Evolutionary conservation across 148 eudicot genomes (phyloP), one percentile per base, ranked within the genome.

Genomic region (Camellia lanceoleosa): DNA sequence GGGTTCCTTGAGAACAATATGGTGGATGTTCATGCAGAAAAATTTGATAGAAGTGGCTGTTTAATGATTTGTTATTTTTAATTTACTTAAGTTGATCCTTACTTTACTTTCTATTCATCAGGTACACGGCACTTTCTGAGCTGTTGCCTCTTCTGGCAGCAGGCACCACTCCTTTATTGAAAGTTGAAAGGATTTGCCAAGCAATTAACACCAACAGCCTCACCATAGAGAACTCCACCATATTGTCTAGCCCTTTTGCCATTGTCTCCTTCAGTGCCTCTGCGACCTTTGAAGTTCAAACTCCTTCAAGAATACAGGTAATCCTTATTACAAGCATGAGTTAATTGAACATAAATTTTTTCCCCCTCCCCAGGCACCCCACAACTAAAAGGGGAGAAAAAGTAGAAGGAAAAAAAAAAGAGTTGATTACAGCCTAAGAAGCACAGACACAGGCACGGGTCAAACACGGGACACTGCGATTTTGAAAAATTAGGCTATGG

Each of bases 41-140:
- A 9, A 23, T 23, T 18, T 30, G 64, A 59, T 11, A 3, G 63
- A 7, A 14, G 20, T 58, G 23, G 66, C 43, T 42, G 58, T 74
- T 38, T n/a, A 18, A 68, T 68, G 63, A 41, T 13, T 68, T 46
- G 13, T 46, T 19, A 69, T n/a, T 79, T 49, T 79, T 70, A 42
- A 3, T 56, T 59, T 58, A 75, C 58, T 76, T 76, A 62, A 76
- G n/a, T 46, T 76, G 79, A 73, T 80, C 65, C 52, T 78, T 18
- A 62, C 69, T 68, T 19, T 78, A 54, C 60, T 75, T 41, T 78
- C 23, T 9, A 52, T 71, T 74, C 49, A 74, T 84, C 89, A 96
- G 99, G 91, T 96, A 92, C 82, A 94, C 98, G 1, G 94, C 99
- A 83, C 91, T 87, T 85, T 96, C 99, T 60, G 99, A 96, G 87